Base-by-base conservation (phyloP, 257 asterid genomes). In the Scutellaria galericulata region DNA sequence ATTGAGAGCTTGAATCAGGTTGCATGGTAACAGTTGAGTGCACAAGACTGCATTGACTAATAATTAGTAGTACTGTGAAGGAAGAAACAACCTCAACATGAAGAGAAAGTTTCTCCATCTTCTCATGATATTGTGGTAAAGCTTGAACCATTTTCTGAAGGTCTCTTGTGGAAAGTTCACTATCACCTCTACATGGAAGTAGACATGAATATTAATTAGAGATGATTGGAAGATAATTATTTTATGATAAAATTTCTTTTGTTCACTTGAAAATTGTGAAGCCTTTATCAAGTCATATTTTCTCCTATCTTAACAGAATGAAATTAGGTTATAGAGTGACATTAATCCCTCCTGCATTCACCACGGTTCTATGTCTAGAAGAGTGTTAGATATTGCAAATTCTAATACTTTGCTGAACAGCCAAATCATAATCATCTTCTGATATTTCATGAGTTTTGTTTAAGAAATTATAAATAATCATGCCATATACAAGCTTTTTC, bases 131-230 rank as follows among this genome's bases (percentile, higher is more conserved):
- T 54, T 90, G 97, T 15, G 96, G 97, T 84, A 93, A 86, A 55
- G 95, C 88, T 84, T 93, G 98, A 77, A 90, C 96, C 96, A 93
- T 82, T 86, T 91, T 94, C 87, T 86, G 96, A 75, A 94, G 71
- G 76, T 91, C 99, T 77, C 97, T 76, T 27, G 96, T 90, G 55
- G 97, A 94, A 74, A 94, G 62, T 78, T 91, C 97, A 74, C 90
- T 70, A 78, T 91, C 89, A 67, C 89, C 97, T 85, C 99, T 94
- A 70, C 83, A 81, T 59, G 68, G 71, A 59, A 76, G 66, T 74
- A 77, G 53, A 74, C 12, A 57, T 11, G 64, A 77, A 66, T 48
- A 74, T 72, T 44, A 24, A 81, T 31, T 78, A 44, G 51, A 64
- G 56, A 45, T 37, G 10, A 45, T 48, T 9, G 22, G 46, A 66